These are phyloP conservation scores for Helianthus annuus DNA, from an alignment of 129 eudicot genomes.

Conservation along the genomic window DNA sequence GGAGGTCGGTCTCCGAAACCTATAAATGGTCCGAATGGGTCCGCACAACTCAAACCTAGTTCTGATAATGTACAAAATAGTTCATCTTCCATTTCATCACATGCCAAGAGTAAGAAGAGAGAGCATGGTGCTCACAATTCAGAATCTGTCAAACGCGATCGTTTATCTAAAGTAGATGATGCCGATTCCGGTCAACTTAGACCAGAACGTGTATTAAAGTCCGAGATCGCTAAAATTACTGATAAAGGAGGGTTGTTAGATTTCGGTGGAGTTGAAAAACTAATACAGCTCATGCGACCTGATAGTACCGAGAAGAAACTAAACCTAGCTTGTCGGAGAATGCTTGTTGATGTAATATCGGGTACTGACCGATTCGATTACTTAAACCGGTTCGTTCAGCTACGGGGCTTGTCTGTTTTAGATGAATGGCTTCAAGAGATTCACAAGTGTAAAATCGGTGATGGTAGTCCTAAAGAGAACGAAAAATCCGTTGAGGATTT, in stretches of 20 bases:
- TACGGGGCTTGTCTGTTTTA: constrained; percentile 54
- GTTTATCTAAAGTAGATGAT: constrained; percentile 59
- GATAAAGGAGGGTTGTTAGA: constrained; percentile 77
- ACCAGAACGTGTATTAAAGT: constrained; percentile 54
- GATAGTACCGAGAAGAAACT: constrained; percentile 46
- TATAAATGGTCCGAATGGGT: constrained; percentile 44
- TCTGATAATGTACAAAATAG: constrained; percentile 69
- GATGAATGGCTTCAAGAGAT: constrained; percentile 94
- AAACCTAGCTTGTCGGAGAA: constrained; percentile 42
- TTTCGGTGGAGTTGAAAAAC: constrained; percentile 52
- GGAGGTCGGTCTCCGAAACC: constrained; percentile 90
- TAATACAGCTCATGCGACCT: constrained; percentile 62
- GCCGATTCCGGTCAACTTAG: constrained; percentile 51
- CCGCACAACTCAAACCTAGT: constrained; percentile 60
- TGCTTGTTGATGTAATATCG: constrained; percentile 78
- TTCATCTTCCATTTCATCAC: constrained; percentile 55
- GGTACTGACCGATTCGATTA: constrained; percentile 66
- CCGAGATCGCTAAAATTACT: constrained; percentile 74
- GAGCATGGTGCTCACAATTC: constrained; percentile 55
- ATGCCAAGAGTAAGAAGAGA: constrained; percentile 76
- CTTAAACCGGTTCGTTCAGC: constrained; percentile 58
- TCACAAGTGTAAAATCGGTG: constrained; percentile 82
- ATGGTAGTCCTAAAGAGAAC: constrained; percentile 56
- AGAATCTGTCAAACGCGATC: constrained; percentile 56
- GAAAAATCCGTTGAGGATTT: constrained; percentile 87